These are phyloP conservation scores for Pyrenopolyporus hunteri DNA, from an alignment of 495 filamentous ascomycete species.

Conservation along the genomic window DNA sequence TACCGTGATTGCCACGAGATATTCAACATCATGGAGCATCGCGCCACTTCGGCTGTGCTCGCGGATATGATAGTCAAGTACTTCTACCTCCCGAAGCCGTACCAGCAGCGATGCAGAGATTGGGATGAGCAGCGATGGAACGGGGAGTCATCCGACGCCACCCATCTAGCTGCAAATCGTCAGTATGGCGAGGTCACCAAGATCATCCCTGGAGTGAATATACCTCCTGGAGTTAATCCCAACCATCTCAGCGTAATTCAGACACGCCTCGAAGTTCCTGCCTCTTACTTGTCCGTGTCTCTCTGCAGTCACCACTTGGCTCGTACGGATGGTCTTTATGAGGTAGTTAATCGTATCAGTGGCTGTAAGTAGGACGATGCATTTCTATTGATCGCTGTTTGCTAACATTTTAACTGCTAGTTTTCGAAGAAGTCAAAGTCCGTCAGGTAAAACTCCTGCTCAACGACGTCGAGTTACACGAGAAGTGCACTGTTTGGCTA, in stretches of 20 bases:
- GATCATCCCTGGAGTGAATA: conserved; percentile 13
- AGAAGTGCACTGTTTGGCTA: conserved; percentile 23
- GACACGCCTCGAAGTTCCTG: conserved; percentile 5
- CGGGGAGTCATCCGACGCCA: conserved; percentile 1
- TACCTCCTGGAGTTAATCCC: conserved; percentile 32
- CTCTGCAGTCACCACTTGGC: neutral
- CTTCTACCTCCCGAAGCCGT: conserved; percentile 35
- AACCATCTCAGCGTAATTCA: conserved; percentile 26
- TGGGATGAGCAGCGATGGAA: conserved; percentile 27
- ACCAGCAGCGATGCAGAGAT: conserved; percentile 25
- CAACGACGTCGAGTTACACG: conserved; percentile 6
- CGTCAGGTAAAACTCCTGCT: conserved; percentile 26
- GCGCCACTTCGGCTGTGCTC: conserved; percentile 41
- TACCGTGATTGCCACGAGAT: conserved; percentile 39
- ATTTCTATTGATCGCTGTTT: neutral
- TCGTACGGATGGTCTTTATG: neutral
- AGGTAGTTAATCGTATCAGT: neutral
- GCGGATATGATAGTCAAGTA: conserved; percentile 40
- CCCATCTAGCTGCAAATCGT: neutral
- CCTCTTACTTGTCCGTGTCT: conserved; percentile 21
- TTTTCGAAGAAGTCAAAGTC: conserved; percentile 17
- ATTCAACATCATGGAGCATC: conserved; percentile 47
- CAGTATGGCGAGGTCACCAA: neutral
- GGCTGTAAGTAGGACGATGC: conserved; percentile 21
- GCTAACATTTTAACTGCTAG: conserved; percentile 27